Conservation (phyloP, 495 filamentous ascomycete genomes). For the Hyaloscypha bicolor region DNA sequence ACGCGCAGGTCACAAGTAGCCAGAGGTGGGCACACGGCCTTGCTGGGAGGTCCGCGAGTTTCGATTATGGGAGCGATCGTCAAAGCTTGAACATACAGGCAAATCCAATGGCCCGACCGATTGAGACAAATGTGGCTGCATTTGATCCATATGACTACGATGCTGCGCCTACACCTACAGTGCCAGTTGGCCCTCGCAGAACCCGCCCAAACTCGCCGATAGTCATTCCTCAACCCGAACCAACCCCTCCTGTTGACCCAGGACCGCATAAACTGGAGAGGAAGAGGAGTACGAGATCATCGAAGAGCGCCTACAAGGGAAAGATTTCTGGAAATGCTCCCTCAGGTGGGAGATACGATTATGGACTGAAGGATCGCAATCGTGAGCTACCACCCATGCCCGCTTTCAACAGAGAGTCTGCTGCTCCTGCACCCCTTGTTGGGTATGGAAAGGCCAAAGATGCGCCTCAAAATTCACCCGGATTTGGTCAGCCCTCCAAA, state of each 20-base stretch:
- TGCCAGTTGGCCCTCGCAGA: slow-evolving; percentile 76
- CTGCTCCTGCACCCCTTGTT: slow-evolving; percentile 53
- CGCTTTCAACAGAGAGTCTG: slow-evolving; percentile 29
- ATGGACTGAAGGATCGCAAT: slow-evolving; percentile 26
- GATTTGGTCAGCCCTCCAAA: slow-evolving; percentile 36
- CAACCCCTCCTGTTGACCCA: slow-evolving; percentile 29
- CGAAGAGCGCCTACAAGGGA: slow-evolving; percentile 38
- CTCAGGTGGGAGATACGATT: slow-evolving; percentile 4
- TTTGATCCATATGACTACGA: slow-evolving; percentile 60
- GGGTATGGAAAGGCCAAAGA: slow-evolving; percentile 63
- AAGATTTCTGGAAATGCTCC: slow-evolving; percentile 16
- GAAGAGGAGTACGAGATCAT: slow-evolving; percentile 65
- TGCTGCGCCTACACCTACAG: slow-evolving; percentile 84
- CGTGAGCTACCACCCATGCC: slow-evolving; percentile 33
- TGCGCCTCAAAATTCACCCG: slow-evolving; percentile 28
- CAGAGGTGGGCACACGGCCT: slow-evolving; percentile 57
- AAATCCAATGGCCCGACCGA: slow-evolving; percentile 33
- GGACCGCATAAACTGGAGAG: slow-evolving; percentile 45
- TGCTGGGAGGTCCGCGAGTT: slow-evolving; percentile 74
- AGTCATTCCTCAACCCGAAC: slow-evolving; percentile 23
- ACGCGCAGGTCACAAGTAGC: slow-evolving; percentile 53
- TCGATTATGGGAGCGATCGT: slow-evolving; percentile 63
- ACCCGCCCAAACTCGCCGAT: slow-evolving; percentile 34
- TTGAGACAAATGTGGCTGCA: slow-evolving; percentile 31
- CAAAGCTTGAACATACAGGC: slow-evolving; percentile 32